Evolutionary conservation across 805 yeast species (phyloP), one percentile per base, ranked within the genome.

Genomic region (Metschnikowia koreensis): DNA sequence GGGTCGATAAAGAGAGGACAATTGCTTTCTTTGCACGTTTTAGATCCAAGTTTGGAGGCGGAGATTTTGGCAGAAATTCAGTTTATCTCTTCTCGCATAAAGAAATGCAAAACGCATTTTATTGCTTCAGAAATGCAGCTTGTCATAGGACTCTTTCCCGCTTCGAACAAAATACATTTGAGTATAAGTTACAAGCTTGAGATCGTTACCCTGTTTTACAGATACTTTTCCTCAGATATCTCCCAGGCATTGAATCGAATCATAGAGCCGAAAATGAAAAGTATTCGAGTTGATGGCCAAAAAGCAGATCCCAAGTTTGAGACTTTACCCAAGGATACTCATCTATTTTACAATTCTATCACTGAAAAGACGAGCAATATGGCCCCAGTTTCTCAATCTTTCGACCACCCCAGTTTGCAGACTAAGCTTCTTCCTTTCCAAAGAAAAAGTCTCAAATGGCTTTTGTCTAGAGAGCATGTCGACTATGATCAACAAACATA

Each of bases 391-490:
- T 54, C 54, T 3, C 55, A 53, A 2, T 51, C 58, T 1, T 64
- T 69, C 46, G 68, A 71, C 17, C 67, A 77, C 2, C 76, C 79
- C 0, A 80, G 75, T 38, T 61, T 81, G 6, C 76, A 71, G 9
- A 71, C 81, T 0, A 67, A 67, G 12, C 64, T 81, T 7, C 60
- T 80, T 27, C 67, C 67, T 2, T 84, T 83, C 53, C 90, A 84
- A 62, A 71, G 70, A 5, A 76, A 74, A 41, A 75, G 87, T 2
- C 73, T 84, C 1, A 64, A 69, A 15, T 84, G 90, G 90, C 66
- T 84, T 60, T 65, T 84, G 5, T 55, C 66, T 0, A 75, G 71
- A 53, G 90, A 84, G 61, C 74, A 80, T 40, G 74, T 73, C 5
- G 29, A 40, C 10, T 76, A 73, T 49, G 65, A 73, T 52, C 57